These are phyloP conservation scores for Talaromyces sp. DNA, from an alignment of 2,329 filamentous ascomycete species.

Conservation along the genomic window DNA sequence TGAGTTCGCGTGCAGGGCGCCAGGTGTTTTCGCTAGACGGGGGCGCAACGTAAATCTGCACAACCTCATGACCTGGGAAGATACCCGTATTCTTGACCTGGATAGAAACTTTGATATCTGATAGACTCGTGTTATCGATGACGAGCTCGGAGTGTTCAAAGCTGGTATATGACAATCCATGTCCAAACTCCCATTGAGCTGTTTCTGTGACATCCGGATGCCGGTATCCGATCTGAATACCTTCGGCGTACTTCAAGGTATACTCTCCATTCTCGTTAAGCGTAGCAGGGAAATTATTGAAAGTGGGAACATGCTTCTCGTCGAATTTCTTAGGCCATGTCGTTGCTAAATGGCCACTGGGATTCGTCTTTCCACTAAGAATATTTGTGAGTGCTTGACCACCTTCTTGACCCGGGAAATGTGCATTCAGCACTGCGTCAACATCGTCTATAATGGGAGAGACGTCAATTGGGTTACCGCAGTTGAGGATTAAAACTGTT, in stretches of 20 bases:
- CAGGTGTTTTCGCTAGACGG: conserved; percentile 30
- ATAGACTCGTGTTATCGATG: neutral
- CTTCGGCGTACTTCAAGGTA: conserved; percentile 71
- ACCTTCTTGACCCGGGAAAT: conserved; percentile 81
- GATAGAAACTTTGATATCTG: conserved; percentile 54
- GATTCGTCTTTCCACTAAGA: conserved; percentile 69
- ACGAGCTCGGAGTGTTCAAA: conserved; percentile 48
- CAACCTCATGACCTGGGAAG: conserved; percentile 64
- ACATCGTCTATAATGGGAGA: conserved; percentile 48
- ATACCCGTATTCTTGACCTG: conserved; percentile 68
- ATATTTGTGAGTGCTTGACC: conserved; percentile 77
- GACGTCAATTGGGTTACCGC: conserved; percentile 23
- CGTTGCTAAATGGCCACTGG: conserved; percentile 70
- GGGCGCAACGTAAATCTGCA: conserved; percentile 48
- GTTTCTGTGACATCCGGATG: conserved; percentile 68
- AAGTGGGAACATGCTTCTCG: conserved; percentile 68
- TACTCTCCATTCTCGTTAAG: conserved; percentile 69
- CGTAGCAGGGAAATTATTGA: conserved; percentile 67
- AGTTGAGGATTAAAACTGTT: conserved; percentile 20
- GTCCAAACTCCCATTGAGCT: conserved; percentile 70
- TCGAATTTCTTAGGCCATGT: conserved; percentile 64
- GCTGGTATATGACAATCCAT: conserved; percentile 66
- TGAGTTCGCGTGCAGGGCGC: conserved; percentile 24
- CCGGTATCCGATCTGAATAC: conserved; percentile 75
- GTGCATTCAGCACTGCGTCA: conserved; percentile 65